These are phyloP conservation scores for Tuber borchii DNA, from an alignment of 495 filamentous ascomycete genomes.

Conservation along the genomic window DNA sequence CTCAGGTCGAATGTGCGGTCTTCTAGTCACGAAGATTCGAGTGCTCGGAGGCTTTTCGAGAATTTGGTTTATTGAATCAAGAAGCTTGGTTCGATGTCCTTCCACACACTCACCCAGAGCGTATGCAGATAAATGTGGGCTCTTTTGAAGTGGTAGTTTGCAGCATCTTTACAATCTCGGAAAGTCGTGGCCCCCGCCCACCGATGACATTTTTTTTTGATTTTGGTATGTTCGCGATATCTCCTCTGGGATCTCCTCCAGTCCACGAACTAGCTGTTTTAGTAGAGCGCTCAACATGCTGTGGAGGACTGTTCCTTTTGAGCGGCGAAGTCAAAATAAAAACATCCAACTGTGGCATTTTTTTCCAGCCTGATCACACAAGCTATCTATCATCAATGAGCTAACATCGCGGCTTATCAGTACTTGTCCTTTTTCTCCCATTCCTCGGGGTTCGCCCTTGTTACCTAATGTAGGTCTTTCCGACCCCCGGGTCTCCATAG, in stretches of 20 bases:
- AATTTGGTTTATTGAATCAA: no score
- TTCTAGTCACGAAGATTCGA: no score
- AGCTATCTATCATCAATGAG: neutral
- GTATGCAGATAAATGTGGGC: no score
- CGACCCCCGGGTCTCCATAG: neutral
- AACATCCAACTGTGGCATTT: neutral
- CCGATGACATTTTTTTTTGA: neutral
- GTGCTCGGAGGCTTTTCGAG: no score
- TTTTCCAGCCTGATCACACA: neutral
- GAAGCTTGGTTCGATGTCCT: no score
- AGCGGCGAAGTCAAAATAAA: neutral
- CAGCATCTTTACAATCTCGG: no score
- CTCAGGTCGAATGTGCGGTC: no score
- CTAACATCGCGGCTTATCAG: neutral
- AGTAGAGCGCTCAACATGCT: neutral
- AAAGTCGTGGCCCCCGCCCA: neutral
- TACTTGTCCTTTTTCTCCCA: neutral
- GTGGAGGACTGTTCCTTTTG: neutral
- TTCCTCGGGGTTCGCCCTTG: neutral
- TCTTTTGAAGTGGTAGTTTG: neutral
- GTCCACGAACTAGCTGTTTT: neutral
- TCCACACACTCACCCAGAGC: no score
- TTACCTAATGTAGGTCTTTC: neutral
- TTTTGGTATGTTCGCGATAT: no score
- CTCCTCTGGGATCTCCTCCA: no score